Base-by-base conservation (phyloP, 805 yeast genomes). In the Ogataea ganodermae region DNA sequence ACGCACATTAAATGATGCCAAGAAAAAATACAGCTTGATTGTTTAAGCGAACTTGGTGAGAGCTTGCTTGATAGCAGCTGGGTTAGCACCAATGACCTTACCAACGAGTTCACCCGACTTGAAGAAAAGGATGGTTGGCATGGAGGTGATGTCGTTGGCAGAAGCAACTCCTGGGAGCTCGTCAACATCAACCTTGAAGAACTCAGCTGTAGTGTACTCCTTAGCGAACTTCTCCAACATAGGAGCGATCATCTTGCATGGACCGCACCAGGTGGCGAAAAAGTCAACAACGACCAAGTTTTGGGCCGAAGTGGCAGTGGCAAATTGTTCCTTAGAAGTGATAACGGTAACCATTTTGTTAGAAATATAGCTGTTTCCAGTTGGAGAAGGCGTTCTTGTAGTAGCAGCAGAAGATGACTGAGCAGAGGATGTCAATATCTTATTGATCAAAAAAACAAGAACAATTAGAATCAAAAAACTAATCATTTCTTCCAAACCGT, bases 181-280 rank as follows among this genome's bases (percentile, higher is more conserved):
- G 67, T 94, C 98, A 54, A 91, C 96, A 65, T 92, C 98, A 46
- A 94, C 82, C 79, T 92, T 90, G 80, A 79, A 77, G 79, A 94
- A 92, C 59, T 76, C 79, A 59, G 85, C 89, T 45, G 74, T 70
- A 23, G 83, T 55, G 80, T 83, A 84, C 68, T 83, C 80, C 39
- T 70, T 68, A 35, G 90, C 74, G 64, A 91, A 84, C 69, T 86
- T 85, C 66, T 91, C 96, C 60, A 92, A 74, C 74, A 89, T 74
- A 60, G 99, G 99, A 46, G 97, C 91, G 72, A 94, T 86, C 83
- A 88, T 88, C 80, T 92, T 94, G 79, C 99, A 92, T 53, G 99
- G 98, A 60, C 97, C 97, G 73, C 99, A 92, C 97, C 98, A 94
- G 52, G 91, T 83, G 61, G 98, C 98, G 66, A 81, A 91, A 76